Evolutionary conservation across 352 stramenopile genomes (phyloP).

Genomic region (Ophiocytium majus): DNA sequence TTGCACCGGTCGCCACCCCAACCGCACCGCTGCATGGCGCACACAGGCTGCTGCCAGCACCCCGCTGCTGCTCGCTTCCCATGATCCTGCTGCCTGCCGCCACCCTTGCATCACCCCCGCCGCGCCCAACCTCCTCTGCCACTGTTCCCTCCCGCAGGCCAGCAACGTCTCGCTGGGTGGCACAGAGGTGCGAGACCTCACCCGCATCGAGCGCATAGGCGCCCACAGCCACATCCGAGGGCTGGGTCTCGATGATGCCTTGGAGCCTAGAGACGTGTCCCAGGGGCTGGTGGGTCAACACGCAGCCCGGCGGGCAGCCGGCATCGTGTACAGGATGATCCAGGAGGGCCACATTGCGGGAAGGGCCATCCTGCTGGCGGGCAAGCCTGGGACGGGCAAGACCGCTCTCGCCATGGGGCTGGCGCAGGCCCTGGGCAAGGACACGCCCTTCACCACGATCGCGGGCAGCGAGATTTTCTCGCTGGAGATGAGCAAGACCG

Average conservation of each 20-base stretch:
- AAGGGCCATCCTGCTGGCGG: constrained; percentile 89
- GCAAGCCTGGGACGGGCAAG: constrained; percentile 92
- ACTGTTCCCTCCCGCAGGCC: constrained; percentile 25
- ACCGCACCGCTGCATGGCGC: too few relatives aligned
- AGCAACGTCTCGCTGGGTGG: constrained; percentile 45
- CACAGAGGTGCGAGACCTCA: constrained; percentile 89
- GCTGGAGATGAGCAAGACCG: constrained; percentile 99
- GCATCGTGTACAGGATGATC: constrained; percentile 97
- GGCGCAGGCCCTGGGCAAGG: constrained; percentile 84
- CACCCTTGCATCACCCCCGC: too few relatives aligned
- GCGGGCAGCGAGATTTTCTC: constrained; percentile 98
- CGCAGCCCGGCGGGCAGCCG: constrained; percentile 75
- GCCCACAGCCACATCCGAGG: constrained; percentile 97
- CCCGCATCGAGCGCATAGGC: constrained; percentile 95
- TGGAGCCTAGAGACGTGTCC: constrained; percentile 85
- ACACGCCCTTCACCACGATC: constrained; percentile 98
- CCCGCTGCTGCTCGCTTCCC: too few relatives aligned
- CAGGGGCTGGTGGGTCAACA: constrained; percentile 96
- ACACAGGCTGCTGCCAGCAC: too few relatives aligned
- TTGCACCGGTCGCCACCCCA: too few relatives aligned
- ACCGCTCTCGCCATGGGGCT: constrained; percentile 95
- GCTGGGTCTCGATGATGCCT: constrained; percentile 91
- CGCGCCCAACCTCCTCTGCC: too few relatives aligned
- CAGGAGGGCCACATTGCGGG: constrained; percentile 95
- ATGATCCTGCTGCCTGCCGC: too few relatives aligned